Evolutionary conservation across 805 yeast species (phyloP).

Genomic region (Nakazawaea siamensis): DNA sequence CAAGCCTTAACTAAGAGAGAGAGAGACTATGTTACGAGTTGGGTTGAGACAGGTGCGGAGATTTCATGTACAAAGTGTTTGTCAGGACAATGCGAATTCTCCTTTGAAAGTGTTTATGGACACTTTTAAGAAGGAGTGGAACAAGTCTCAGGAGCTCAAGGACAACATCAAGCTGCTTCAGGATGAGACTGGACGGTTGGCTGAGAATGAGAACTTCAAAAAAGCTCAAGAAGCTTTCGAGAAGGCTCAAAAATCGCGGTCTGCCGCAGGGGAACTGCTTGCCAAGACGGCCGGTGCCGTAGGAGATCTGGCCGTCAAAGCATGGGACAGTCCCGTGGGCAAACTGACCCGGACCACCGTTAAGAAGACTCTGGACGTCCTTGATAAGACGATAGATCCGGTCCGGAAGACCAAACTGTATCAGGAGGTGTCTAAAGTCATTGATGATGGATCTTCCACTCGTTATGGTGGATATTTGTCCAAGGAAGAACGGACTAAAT

Average conservation of each 20-base stretch:
- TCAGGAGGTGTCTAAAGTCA: constrained; percentile 79
- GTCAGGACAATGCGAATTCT: constrained; percentile 36
- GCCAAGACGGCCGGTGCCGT: constrained; percentile 90
- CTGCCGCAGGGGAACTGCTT: constrained; percentile 58
- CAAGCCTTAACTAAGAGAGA: neutral
- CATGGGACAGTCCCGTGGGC: constrained; percentile 96
- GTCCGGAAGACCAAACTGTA: constrained; percentile 85
- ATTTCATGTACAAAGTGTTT: neutral
- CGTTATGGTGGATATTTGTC: constrained; percentile 89
- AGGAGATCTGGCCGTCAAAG: constrained; percentile 80
- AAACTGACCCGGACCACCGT: constrained; percentile 82
- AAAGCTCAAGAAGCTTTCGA: constrained; percentile 90
- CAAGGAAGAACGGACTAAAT: constrained; percentile 66
- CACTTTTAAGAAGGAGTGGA: constrained; percentile 86
- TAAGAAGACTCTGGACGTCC: constrained; percentile 70
- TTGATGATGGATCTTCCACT: constrained; percentile 85
- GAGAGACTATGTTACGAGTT: constrained; percentile 6
- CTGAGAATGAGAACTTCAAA: constrained; percentile 90
- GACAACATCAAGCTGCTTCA: constrained; percentile 90
- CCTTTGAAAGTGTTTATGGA: constrained; percentile 92
- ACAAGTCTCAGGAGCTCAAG: constrained; percentile 81
- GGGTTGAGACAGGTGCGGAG: constrained; percentile 1
- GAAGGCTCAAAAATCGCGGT: constrained; percentile 65
- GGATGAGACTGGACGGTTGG: constrained; percentile 90
- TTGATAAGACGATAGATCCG: constrained; percentile 88